Evolutionary conservation across 805 yeast genomes (phyloP).

Genomic region (Yueomyces sp.): DNA sequence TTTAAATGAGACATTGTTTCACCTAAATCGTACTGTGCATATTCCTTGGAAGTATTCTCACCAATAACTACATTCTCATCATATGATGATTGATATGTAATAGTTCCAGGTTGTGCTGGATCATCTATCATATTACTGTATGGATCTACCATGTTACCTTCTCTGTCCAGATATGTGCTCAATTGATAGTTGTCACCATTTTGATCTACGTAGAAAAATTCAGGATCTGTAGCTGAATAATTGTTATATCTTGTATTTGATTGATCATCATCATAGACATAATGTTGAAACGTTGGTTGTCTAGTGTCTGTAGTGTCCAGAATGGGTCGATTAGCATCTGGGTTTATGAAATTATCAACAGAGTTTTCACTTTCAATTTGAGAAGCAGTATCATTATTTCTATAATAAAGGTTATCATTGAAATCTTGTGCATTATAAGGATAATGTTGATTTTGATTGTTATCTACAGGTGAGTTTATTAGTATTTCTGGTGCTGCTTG

Average conservation of each 20-base stretch:
- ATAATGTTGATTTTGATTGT: slow-evolving; percentile 1
- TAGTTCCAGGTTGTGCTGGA: slow-evolving; percentile 1
- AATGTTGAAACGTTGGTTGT: background rate
- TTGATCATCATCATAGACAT: slow-evolving; percentile 1
- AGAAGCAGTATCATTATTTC: slow-evolving; percentile 1
- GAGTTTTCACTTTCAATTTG: background rate
- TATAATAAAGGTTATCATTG: slow-evolving; percentile 2
- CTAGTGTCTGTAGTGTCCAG: slow-evolving; percentile 3
- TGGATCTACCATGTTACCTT: slow-evolving; percentile 26
- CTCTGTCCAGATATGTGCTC: slow-evolving; percentile 20
- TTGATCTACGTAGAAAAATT: slow-evolving; percentile 18
- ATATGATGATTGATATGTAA: background rate
- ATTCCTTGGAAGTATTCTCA: slow-evolving; percentile 1
- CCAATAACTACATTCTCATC: background rate
- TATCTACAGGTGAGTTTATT: slow-evolving; percentile 1
- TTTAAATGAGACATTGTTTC: slow-evolving; percentile 9
- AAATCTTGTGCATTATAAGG: slow-evolving; percentile 15
- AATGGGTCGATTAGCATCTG: slow-evolving; percentile 16
- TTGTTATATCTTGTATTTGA: background rate
- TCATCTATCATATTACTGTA: slow-evolving; percentile 8
- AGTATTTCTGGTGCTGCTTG: slow-evolving; percentile 15
- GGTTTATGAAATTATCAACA: background rate
- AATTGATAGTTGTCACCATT: slow-evolving; percentile 25
- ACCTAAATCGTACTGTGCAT: slow-evolving; percentile 15
- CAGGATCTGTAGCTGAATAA: slow-evolving; percentile 10